These are phyloP conservation scores for Metarhizium guizhouense DNA, from an alignment of 2,329 filamentous ascomycete species.

Conservation along the genomic window DNA sequence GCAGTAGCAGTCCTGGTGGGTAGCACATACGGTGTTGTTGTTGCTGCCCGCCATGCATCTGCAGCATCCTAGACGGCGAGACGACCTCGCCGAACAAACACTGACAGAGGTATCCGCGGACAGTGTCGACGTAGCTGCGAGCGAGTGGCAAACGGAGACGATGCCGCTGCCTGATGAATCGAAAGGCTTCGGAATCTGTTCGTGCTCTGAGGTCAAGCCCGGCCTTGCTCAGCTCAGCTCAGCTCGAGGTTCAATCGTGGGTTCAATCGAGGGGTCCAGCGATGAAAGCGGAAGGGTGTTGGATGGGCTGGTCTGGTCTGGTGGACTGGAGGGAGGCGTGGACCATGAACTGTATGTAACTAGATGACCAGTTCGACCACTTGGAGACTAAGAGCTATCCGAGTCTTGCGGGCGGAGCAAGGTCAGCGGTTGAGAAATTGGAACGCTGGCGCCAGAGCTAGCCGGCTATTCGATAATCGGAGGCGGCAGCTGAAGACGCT, in stretches of 20 bases:
- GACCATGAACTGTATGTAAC: not conserved
- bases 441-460: not conserved
- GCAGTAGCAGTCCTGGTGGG: not conserved
- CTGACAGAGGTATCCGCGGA: conserved; percentile 10
- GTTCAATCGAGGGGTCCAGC: not conserved
- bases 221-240: conserved; percentile 3
- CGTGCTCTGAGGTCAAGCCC: not conserved
- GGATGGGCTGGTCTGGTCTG: not conserved
- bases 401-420: not conserved
- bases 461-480: not conserved
- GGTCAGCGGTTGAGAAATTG: not conserved
- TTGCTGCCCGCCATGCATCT: conserved; percentile 32
- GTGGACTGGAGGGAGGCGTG: not conserved
- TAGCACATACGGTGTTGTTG: conserved; percentile 28
- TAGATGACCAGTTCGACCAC: too few species aligned
- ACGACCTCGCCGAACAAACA: conserved; percentile 5
- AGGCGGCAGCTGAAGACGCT: not conserved
- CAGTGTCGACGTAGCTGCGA: conserved; percentile 8
- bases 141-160: not conserved
- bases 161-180: not conserved
- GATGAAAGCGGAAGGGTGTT: not conserved
- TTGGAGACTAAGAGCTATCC: not conserved
- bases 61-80: conserved; percentile 32
- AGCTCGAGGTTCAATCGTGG: not conserved
- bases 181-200: not conserved